phyloP scores from a whole-genome alignment of 352 stramenopile species.

The Phytophthora macrochlamydospora region DNA sequence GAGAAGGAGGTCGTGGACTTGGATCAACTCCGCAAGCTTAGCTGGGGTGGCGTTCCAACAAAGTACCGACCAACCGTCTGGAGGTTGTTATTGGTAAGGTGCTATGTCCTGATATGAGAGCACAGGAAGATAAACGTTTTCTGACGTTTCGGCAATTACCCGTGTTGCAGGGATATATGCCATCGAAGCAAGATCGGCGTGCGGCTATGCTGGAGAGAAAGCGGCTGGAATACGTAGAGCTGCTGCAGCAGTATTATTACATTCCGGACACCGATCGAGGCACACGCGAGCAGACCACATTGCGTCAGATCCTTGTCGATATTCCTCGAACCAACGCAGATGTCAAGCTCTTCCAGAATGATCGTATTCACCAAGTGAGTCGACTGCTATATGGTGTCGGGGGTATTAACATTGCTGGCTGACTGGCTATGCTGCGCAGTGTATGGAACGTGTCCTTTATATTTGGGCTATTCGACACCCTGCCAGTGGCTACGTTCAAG shows the following conservation, averaged over 20 bases:
- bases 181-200: constrained; percentile 93
- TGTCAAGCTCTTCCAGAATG: constrained; percentile 97
- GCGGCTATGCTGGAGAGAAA: constrained; percentile 93
- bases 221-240: constrained; percentile 96
- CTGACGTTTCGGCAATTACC: constrained; percentile 1
- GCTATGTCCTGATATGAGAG: neutral
- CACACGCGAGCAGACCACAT: constrained; percentile 95
- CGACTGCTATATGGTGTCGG: neutral
- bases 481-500: constrained; percentile 98
- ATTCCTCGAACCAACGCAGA: constrained; percentile 97
- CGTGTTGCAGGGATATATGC: constrained; percentile 90
- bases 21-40: constrained; percentile 88
- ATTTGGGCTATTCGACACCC: constrained; percentile 99
- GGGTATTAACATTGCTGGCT: neutral
- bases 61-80: constrained; percentile 91
- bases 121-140: neutral
- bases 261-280: constrained; percentile 95
- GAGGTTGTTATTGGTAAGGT: constrained; percentile 94
- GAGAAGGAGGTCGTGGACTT: constrained; percentile 87
- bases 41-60: constrained; percentile 92
- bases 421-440: constrained; percentile 32
- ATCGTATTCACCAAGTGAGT: constrained; percentile 87
- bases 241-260: constrained; percentile 96
- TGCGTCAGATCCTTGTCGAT: constrained; percentile 98
- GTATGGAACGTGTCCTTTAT: constrained; percentile 97